phyloP scores from a whole-genome alignment of 257 asterid genomes.

The Hygrophila difformis region DNA sequence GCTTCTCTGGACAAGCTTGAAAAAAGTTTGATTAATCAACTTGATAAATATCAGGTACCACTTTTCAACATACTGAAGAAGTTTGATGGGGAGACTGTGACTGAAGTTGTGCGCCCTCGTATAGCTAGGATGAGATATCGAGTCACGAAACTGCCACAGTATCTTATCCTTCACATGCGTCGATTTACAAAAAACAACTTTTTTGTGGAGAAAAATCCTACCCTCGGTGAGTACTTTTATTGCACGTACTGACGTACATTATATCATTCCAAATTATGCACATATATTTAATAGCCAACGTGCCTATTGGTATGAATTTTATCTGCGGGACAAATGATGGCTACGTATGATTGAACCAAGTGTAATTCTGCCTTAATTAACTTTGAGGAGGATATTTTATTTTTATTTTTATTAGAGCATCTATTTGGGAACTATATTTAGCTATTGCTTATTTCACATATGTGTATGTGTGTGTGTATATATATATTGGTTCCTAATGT shows the following conservation, averaged over 20 bases:
- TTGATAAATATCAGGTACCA: constrained; percentile 52
- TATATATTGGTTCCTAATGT: neutral
- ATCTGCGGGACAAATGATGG: too few species aligned
- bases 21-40: neutral
- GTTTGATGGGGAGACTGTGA: constrained; percentile 86
- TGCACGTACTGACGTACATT: too few species aligned
- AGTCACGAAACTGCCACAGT: constrained; percentile 69
- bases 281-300: neutral
- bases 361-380: too few species aligned
- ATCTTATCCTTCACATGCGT: constrained; percentile 80
- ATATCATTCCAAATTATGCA: neutral
- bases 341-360: too few species aligned
- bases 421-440: too few species aligned
- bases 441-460: too few species aligned
- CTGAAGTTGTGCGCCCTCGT: constrained; percentile 88
- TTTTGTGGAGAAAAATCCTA: constrained; percentile 93
- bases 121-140: constrained; percentile 95
- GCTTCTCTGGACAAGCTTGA: constrained; percentile 2
- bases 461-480: neutral
- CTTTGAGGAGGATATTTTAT: too few species aligned
- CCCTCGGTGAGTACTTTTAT: constrained; percentile 69
- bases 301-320: constrained; percentile 10
- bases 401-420: too few species aligned
- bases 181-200: constrained; percentile 92
- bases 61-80: constrained; percentile 93